Conservation (phyloP, 2,329 filamentous ascomycete species). For the Thelonectria rubi region DNA sequence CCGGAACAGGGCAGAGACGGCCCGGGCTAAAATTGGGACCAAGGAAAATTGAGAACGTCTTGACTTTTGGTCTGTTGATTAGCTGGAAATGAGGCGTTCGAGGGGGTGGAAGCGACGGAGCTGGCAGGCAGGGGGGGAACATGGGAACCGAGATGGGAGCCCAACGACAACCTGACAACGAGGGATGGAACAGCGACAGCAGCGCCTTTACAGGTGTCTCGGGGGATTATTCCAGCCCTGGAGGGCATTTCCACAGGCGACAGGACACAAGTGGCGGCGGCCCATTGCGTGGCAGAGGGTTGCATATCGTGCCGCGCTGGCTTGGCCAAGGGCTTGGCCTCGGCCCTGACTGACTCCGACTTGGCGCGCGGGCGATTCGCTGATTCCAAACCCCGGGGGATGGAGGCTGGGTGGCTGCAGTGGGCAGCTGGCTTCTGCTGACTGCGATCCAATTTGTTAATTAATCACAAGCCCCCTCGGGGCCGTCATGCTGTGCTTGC, state of each 20-base stretch:
- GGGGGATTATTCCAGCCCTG: not conserved
- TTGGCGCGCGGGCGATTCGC: constrained; percentile 17
- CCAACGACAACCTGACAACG: not conserved
- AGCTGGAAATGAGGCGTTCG: constrained; percentile 39
- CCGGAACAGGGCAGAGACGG: constrained; percentile 11
- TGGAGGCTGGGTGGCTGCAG: no score
- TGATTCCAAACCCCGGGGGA: not conserved
- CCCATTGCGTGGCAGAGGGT: constrained; percentile 11
- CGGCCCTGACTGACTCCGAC: constrained; percentile 9
- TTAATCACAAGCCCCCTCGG: no score
- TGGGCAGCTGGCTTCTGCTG: no score
- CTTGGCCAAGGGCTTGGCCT: constrained; percentile 22
- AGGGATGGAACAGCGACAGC: no score
- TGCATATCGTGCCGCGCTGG: constrained; percentile 1
- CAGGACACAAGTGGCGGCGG: no score
- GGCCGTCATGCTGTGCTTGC: not conserved
- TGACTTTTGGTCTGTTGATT: not conserved
- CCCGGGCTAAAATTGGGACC: constrained; percentile 16
- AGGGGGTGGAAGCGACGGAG: constrained; percentile 19
- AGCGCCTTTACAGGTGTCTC: not conserved
- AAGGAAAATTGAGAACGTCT: constrained; percentile 26
- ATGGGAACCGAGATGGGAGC: not conserved
- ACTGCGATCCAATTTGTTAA: no score
- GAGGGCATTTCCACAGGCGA: not conserved
- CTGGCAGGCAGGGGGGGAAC: constrained; percentile 10